Conservation (phyloP, 2,329 filamentous ascomycete species). For the Coniochaeta sp. region DNA sequence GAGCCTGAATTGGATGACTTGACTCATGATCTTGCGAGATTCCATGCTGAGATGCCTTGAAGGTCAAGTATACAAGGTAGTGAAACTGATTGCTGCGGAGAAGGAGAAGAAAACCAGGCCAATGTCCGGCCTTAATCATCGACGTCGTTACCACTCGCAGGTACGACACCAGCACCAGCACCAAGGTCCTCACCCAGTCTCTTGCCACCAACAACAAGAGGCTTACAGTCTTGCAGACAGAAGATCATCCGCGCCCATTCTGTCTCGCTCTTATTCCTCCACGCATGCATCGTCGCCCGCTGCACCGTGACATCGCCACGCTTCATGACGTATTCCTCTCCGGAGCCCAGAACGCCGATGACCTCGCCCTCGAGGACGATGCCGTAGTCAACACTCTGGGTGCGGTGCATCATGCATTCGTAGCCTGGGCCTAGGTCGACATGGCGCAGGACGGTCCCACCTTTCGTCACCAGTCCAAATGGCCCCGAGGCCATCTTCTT, state of each 20-base stretch:
- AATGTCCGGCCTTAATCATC: neutral
- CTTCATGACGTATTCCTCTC: conserved; percentile 8
- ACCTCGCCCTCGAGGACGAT: conserved; percentile 13
- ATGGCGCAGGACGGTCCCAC: conserved; percentile 15
- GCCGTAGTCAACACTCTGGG: conserved; percentile 15
- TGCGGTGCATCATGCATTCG: conserved; percentile 22
- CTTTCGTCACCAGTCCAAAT: conserved; percentile 10
- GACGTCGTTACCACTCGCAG: conserved; percentile 8
- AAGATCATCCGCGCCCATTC: conserved; percentile 39
- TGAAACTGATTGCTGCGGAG: too few relatives aligned
- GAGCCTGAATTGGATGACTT: too few relatives aligned
- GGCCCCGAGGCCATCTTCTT: conserved; percentile 6
- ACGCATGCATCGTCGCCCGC: conserved; percentile 44
- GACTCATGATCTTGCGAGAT: too few relatives aligned
- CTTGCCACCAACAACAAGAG: conserved; percentile 10
- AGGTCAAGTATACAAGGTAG: too few relatives aligned
- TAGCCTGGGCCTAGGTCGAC: conserved; percentile 21
- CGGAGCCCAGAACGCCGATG: conserved; percentile 10
- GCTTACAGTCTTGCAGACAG: conserved; percentile 28
- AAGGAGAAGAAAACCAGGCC: too few relatives aligned
- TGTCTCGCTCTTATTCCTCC: conserved; percentile 38
- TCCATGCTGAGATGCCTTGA: too few relatives aligned
- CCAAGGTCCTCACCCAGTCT: conserved; percentile 10
- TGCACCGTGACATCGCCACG: conserved; percentile 28
- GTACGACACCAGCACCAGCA: conserved; percentile 4